Conservation (phyloP, 2,329 filamentous ascomycete genomes). For the Myotisia sp. region DNA sequence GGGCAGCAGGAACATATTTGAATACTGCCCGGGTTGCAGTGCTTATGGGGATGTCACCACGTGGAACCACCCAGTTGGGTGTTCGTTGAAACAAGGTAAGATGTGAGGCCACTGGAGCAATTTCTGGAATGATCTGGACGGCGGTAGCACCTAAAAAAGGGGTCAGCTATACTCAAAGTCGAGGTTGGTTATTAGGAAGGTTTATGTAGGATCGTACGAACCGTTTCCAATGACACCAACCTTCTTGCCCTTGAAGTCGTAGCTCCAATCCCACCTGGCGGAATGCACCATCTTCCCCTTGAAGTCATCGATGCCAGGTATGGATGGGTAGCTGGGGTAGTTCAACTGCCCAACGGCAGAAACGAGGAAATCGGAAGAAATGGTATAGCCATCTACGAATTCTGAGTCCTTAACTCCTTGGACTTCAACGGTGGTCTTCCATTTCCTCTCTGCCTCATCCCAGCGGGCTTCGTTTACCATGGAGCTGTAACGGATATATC, state of each 20-base stretch:
- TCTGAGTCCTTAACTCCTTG: slow-evolving; percentile 42
- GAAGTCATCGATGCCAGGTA: slow-evolving; percentile 36
- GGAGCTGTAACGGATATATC: slow-evolving; percentile 45
- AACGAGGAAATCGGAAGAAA: slow-evolving; percentile 42
- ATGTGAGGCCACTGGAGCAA: slow-evolving; percentile 36
- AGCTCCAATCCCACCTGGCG: slow-evolving; percentile 47
- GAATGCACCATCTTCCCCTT: slow-evolving; percentile 43
- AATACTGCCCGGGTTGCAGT: slow-evolving; percentile 30
- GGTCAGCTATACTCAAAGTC: not conserved
- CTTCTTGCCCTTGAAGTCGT: slow-evolving; percentile 39
- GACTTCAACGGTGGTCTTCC: slow-evolving; percentile 37
- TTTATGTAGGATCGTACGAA: slow-evolving; percentile 13
- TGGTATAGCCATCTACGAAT: slow-evolving; percentile 37
- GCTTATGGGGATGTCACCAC: slow-evolving; percentile 36
- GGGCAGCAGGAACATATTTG: slow-evolving; percentile 38
- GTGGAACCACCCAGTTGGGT: slow-evolving; percentile 46
- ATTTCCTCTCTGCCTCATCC: slow-evolving; percentile 39
- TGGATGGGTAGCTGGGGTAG: slow-evolving; percentile 36
- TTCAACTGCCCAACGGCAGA: slow-evolving; percentile 48
- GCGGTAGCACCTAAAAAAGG: slow-evolving; percentile 37
- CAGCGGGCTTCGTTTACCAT: slow-evolving; percentile 40
- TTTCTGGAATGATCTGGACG: slow-evolving; percentile 44
- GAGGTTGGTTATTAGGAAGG: not conserved
- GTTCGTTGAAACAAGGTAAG: slow-evolving; percentile 45
- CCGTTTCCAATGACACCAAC: slow-evolving; percentile 48